phyloP scores from a whole-genome alignment of 768 basidiomycete species.

The Mycena polygramma region DNA sequence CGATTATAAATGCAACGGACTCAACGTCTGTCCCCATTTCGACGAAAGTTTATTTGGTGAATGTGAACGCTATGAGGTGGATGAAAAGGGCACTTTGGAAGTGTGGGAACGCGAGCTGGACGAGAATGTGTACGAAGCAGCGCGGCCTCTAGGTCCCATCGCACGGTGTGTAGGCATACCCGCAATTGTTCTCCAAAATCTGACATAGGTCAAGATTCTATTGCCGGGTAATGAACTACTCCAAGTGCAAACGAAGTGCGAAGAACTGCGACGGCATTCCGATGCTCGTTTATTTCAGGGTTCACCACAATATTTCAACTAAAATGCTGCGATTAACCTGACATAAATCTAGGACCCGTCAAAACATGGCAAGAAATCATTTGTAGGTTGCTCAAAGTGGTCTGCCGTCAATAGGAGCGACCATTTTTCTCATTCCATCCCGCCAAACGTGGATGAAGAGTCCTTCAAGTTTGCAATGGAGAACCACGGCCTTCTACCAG shows the following conservation, averaged over 20 bases:
- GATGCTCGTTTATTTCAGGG: conserved; percentile 6
- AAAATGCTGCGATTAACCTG: background rate
- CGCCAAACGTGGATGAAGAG: conserved; percentile 2
- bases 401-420: background rate
- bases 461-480: conserved; percentile 8
- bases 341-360: background rate
- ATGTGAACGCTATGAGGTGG: conserved; percentile 18
- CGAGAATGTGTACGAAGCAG: conserved; percentile 21
- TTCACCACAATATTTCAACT: background rate
- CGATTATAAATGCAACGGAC: conserved; percentile 12
- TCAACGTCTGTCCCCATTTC: conserved; percentile 16
- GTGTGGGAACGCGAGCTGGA: conserved; percentile 28
- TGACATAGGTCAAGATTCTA: conserved; percentile 16
- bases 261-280: conserved; percentile 23
- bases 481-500: conserved; percentile 15
- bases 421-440: conserved; percentile 1
- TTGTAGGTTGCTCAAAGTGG: too few relatives aligned
- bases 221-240: background rate
- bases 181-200: background rate
- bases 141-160: background rate
- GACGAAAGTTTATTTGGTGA: conserved; percentile 14
- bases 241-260: conserved; percentile 11
- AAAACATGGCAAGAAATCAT: background rate
- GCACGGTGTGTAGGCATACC: conserved; percentile 6
- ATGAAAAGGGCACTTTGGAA: background rate